Evolutionary conservation across 495 filamentous ascomycete species (phyloP), one percentile per base, ranked within the genome.

Genomic region (Xylaria bambusicola): DNA sequence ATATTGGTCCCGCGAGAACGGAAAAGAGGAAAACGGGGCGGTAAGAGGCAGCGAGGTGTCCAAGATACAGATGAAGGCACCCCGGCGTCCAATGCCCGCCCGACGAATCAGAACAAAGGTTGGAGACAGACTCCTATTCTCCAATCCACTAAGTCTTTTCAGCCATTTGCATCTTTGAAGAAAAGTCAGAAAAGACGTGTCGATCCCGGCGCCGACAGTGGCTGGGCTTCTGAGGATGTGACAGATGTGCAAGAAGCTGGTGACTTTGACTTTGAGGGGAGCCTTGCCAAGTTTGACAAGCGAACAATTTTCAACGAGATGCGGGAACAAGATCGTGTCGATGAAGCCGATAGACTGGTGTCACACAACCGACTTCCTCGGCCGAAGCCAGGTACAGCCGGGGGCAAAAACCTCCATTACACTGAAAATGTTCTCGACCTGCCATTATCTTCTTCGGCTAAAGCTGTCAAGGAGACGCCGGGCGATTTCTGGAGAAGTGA

Each of bases 171-270:
- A 71, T 74, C 80, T 64, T 69, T 87, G 68, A 82, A 82, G 80
- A 70, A 81, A 75, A 65, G 49, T 20, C 77, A 79, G 57, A 81
- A 78, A 31, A 75, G 77, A 29, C 71, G 77, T 50, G 79, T 80
- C 24, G 76, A 78, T 36, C 73, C 71, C 18, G 82, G 83, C 21
- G 80, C 88, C 61, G 82, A 89, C 18, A 96, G 89, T 74, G 94
- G 92, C 12, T 98, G 94, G 94, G 92, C 91, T 38, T 97, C 93
- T 0, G 94, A 96, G 70, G 93, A 97, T 72, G 92, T 92, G 23
- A 96, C 92, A 2, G 94, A 98, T 72, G 92, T 96, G n/a, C 93
- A 97, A 73, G 93, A 93, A 66, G 80, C 90, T 74, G 90, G 88
- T 1, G 93, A 98, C 60, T 98, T 97, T 61, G 93, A 98, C 73